Conservation (phyloP, 805 yeast genomes). For the Jamesozyma lodderae region DNA sequence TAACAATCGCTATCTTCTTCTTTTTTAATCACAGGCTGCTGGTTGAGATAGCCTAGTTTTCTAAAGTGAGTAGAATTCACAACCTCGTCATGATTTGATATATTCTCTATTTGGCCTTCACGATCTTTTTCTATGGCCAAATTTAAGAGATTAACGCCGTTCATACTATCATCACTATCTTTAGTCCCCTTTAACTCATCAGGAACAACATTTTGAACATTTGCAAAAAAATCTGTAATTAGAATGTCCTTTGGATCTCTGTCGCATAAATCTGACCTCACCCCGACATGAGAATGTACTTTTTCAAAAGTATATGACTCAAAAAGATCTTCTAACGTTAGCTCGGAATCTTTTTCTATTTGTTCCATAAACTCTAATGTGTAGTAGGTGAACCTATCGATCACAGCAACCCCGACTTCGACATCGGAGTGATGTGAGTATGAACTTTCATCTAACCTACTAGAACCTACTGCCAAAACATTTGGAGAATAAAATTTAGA, state of each 20-base stretch:
- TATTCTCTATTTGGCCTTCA: background rate
- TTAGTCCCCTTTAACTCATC: conserved; percentile 42
- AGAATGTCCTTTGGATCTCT: conserved; percentile 54
- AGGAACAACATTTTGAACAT: conserved; percentile 70
- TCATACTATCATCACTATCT: background rate
- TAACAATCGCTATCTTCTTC: background rate
- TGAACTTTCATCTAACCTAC: conserved; percentile 77
- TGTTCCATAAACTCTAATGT: conserved; percentile 81
- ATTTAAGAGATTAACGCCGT: conserved; percentile 3
- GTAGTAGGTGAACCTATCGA: conserved; percentile 90
- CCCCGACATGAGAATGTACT: conserved; percentile 91
- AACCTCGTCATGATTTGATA: background rate
- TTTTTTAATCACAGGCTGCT: background rate
- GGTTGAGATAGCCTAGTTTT: background rate
- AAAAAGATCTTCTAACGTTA: conserved; percentile 75
- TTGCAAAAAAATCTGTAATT: conserved; percentile 91
- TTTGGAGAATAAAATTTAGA: conserved; percentile 87
- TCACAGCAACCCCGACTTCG: conserved; percentile 95
- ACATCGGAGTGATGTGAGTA: conserved; percentile 94
- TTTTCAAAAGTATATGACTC: conserved; percentile 75
- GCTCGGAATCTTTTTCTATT: conserved; percentile 63
- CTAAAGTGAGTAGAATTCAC: background rate
- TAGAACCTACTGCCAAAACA: conserved; percentile 85
- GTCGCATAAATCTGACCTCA: conserved; percentile 67
- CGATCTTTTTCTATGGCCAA: conserved; percentile 5